Conservation (phyloP, 2,329 filamentous ascomycete species). For the Hymenoscyphus fraxineus region DNA sequence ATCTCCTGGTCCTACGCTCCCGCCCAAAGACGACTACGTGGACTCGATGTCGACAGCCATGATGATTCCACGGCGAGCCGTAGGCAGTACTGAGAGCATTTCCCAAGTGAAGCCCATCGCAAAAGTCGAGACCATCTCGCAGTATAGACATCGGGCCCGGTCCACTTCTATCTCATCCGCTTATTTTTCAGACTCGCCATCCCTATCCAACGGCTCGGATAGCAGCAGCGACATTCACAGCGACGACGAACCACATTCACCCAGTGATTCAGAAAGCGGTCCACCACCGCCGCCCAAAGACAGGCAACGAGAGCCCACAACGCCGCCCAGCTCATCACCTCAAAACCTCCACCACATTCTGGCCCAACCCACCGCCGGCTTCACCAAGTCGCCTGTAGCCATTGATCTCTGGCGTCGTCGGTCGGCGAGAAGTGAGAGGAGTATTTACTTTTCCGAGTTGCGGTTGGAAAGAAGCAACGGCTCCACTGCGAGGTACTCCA, state of each 20-base stretch:
- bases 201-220: constrained; percentile 17
- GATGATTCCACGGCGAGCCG: constrained; percentile 28
- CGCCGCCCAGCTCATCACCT: constrained; percentile 7
- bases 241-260: constrained; percentile 27
- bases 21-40: constrained; percentile 16
- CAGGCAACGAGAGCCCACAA: constrained; percentile 15
- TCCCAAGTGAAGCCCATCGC: neutral
- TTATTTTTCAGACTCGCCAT: constrained; percentile 27
- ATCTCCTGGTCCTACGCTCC: constrained; percentile 25
- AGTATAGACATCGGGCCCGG: neutral
- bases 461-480: constrained; percentile 33
- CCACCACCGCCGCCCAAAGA: constrained; percentile 27
- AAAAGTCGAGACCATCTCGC: constrained; percentile 2
- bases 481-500: constrained; percentile 27
- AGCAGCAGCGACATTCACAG: constrained; percentile 18
- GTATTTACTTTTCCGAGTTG: constrained; percentile 29
- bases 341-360: constrained; percentile 9
- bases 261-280: constrained; percentile 23
- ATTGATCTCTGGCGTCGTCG: constrained; percentile 33
- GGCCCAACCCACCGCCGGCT: constrained; percentile 21
- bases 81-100: constrained; percentile 20
- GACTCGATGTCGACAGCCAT: constrained; percentile 17
- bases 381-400: constrained; percentile 22
- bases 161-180: constrained; percentile 4
- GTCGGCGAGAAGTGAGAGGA: constrained; percentile 28